Evolutionary conservation across 768 basidiomycete species (phyloP), one percentile per base, ranked within the genome.

Genomic region (Panaeolus cyanescens): DNA sequence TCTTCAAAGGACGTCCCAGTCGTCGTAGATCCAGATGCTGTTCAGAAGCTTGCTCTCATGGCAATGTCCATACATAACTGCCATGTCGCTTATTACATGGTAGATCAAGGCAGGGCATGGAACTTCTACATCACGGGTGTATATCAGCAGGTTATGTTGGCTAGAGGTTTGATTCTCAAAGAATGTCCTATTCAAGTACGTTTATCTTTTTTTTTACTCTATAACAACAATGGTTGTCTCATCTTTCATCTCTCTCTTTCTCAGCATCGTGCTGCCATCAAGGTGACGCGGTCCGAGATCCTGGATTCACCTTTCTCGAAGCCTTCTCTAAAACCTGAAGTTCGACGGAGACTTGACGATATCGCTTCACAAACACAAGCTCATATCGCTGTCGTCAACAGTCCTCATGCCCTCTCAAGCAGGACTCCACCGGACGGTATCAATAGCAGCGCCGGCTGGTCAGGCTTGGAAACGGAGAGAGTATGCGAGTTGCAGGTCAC

Each of bases 401-500:
- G 91, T 59, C 88, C 90, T 53, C 81, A 87, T 60, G 82, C 89
- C 15, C 82, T 91, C 33, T 89, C 90, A 22, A 90, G 85, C 66
- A 84, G 90, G 55, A 90, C 88, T 0, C 85, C 91, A 15, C 90
- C 91, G 10, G 88, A 90, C 72, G 89, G 90, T 32, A 88, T 92
- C 67, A 89, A 85, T 65, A 89, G 78, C 64, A 89, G 82, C 66
- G 88, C 88, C 28, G 91, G 92, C 33, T 93, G 92, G 84, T 90
- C 90, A 4, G 95, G 96, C 2, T 84, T 99, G 15, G 96, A 98
- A 79, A 92, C 93, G 1, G 96, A 99, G 74, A 83, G 94, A 60
- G 90, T 93, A 53, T 98, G 96, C 69, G 95, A 97, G 71, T 83
- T 98, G 40, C 91, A 96, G 62, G 83, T 99, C 61, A 93, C 93